A percentile compares a stretch with the other conserved stretches of the same genome.
phyloP scores from a whole-genome alignment of 1,284 basidiomycete species.

The Malassezia arunalokei region DNA sequence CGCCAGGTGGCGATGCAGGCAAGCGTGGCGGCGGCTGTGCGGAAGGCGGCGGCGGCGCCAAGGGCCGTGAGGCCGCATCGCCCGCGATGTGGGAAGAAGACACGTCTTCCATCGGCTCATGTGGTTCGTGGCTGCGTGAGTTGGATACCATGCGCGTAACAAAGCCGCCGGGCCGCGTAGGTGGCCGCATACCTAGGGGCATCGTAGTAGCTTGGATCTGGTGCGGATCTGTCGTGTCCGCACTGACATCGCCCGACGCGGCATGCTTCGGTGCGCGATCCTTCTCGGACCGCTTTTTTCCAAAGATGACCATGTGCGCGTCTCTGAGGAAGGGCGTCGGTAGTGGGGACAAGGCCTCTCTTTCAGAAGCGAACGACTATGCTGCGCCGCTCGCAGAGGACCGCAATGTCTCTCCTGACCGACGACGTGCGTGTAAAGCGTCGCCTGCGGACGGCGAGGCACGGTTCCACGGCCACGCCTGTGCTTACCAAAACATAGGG shows the following conservation, averaged over 20 bases:
- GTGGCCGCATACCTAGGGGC: not conserved
- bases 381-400: too few relatives aligned
- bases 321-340: too few relatives aligned
- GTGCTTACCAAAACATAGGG: too few relatives aligned
- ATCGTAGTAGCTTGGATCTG: not conserved
- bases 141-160: conserved; percentile 14
- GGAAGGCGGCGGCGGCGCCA: not conserved
- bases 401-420: too few relatives aligned
- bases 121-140: not conserved
- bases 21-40: not conserved
- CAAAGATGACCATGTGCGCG: conserved; percentile 14
- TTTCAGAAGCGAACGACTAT: too few relatives aligned
- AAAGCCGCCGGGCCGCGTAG: conserved; percentile 1
- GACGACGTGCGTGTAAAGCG: too few relatives aligned
- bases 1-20: not conserved
- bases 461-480: too few relatives aligned
- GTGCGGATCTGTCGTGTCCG: not conserved
- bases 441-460: too few relatives aligned
- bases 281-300: conserved; percentile 16
- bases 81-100: too few relatives aligned
- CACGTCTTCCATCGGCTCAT: not conserved
- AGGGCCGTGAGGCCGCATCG: too few relatives aligned
- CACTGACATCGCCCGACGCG: not conserved
- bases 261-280: conserved; percentile 7
- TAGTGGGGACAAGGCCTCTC: too few relatives aligned